Conservation (phyloP, 768 basidiomycete species). For the Tricholoma saponaceum region DNA sequence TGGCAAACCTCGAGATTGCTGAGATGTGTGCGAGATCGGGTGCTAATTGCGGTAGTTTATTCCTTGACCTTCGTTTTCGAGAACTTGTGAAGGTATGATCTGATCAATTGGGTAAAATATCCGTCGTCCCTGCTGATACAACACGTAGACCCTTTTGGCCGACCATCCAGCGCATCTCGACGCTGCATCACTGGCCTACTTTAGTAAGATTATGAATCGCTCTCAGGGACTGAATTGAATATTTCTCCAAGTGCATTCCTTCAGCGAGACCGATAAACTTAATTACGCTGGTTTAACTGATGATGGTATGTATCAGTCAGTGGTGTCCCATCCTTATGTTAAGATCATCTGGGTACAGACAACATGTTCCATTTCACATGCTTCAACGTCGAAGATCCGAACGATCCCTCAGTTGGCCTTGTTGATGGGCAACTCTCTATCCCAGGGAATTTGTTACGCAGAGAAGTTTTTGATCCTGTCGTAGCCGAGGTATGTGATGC, state of each 20-base stretch:
- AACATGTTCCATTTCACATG: constrained; percentile 87
- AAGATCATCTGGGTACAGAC: constrained; percentile 35
- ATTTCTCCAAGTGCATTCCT: constrained; percentile 60
- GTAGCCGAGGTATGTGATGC: constrained; percentile 58
- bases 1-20: constrained; percentile 82
- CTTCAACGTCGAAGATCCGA: constrained; percentile 82
- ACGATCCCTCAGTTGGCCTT: constrained; percentile 76
- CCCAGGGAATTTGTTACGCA: constrained; percentile 72
- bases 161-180: constrained; percentile 87
- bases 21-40: constrained; percentile 88
- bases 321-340: background rate
- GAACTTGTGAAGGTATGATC: constrained; percentile 63
- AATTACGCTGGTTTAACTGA: constrained; percentile 68
- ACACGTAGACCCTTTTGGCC: constrained; percentile 47
- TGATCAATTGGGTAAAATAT: background rate
- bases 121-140: background rate
- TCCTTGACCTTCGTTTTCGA: constrained; percentile 83
- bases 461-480: constrained; percentile 89
- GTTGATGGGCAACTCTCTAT: constrained; percentile 82
- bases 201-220: constrained; percentile 40
- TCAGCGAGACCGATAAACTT: constrained; percentile 86
- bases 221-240: background rate
- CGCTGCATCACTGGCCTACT: constrained; percentile 76
- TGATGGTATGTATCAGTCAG: constrained; percentile 50
- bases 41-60: constrained; percentile 83